Conservation (phyloP, 2,329 filamentous ascomycete genomes). For the Paecilomyces variotii region DNA sequence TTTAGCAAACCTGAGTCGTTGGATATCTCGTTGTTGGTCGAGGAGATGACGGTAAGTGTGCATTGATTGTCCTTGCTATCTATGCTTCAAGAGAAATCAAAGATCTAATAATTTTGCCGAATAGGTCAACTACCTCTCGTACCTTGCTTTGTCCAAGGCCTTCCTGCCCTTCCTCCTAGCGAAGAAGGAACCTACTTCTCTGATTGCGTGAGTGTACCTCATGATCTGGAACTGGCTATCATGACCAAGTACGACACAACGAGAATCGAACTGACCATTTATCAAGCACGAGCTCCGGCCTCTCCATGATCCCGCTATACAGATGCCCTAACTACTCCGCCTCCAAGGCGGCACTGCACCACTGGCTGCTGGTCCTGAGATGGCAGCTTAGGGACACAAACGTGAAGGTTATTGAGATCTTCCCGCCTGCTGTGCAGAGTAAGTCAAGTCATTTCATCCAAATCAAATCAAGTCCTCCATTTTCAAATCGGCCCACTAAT, state of each 20-base stretch:
- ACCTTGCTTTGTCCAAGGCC: conserved; percentile 42
- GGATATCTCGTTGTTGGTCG: conserved; percentile 35
- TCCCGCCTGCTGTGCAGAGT: conserved; percentile 48
- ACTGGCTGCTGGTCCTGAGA: conserved; percentile 45
- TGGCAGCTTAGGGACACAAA: conserved; percentile 43
- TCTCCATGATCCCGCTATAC: conserved; percentile 43
- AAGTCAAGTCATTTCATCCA: background rate
- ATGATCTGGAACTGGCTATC: background rate
- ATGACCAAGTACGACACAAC: background rate
- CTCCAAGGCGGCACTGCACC: conserved; percentile 48
- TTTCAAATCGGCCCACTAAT: too few species aligned
- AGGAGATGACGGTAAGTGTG: conserved; percentile 31
- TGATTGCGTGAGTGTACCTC: conserved; percentile 21
- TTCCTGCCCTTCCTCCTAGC: conserved; percentile 44
- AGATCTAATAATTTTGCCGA: background rate
- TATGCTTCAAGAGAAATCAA: too few species aligned
- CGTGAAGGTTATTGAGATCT: conserved; percentile 48
- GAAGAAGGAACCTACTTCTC: conserved; percentile 34
- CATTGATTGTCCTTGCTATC: too few species aligned
- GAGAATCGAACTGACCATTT: background rate
- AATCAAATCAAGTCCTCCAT: too few species aligned
- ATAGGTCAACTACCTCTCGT: conserved; percentile 42
- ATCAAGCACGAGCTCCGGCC: conserved; percentile 39
- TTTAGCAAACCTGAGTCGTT: conserved; percentile 42
- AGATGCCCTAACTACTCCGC: conserved; percentile 47